Conservation (phyloP, 108 stramenopile genomes). For the Pseudonitzschia multistriata region DNA sequence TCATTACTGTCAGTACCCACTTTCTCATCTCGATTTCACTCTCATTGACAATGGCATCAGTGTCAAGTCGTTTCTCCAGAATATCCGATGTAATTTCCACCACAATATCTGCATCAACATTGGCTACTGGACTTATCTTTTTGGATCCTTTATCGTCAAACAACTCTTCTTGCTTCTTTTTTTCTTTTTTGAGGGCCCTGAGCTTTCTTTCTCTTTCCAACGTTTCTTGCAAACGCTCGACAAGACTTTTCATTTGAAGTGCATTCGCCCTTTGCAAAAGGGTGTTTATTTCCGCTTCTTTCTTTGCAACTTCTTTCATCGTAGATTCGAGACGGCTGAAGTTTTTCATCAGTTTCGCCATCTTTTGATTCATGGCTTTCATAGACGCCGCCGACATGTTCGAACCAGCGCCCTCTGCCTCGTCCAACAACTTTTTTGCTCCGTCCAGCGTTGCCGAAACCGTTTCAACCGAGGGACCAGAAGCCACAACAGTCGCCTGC, state of each 20-base stretch:
- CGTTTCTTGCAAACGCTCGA: conserved; percentile 14
- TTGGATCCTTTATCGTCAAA: background rate
- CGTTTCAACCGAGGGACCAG: background rate
- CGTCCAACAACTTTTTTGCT: background rate
- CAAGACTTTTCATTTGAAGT: conserved; percentile 13
- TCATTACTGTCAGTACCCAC: conserved; percentile 22
- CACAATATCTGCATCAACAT: background rate
- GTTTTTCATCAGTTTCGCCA: background rate
- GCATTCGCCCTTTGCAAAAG: conserved; percentile 20
- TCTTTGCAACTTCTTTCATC: background rate
- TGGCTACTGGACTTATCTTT: background rate
- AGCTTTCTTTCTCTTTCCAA: conserved; percentile 17
- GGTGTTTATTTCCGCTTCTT: background rate
- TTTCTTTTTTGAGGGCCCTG: background rate
- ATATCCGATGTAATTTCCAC: background rate
- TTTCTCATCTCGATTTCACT: conserved; percentile 16
- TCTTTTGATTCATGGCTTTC: background rate
- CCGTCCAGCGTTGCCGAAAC: background rate
- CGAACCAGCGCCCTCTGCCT: background rate
- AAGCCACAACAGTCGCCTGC: background rate
- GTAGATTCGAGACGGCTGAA: conserved; percentile 4
- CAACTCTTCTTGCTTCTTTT: background rate
- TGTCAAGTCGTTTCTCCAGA: conserved; percentile 13
- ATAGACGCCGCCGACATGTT: background rate
- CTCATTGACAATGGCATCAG: background rate